A percentile compares a stretch with the other conserved stretches of the same genome.
phyloP scores from a whole-genome alignment of 2,329 filamentous ascomycete genomes.

The Aspergillus fumigatus region DNA sequence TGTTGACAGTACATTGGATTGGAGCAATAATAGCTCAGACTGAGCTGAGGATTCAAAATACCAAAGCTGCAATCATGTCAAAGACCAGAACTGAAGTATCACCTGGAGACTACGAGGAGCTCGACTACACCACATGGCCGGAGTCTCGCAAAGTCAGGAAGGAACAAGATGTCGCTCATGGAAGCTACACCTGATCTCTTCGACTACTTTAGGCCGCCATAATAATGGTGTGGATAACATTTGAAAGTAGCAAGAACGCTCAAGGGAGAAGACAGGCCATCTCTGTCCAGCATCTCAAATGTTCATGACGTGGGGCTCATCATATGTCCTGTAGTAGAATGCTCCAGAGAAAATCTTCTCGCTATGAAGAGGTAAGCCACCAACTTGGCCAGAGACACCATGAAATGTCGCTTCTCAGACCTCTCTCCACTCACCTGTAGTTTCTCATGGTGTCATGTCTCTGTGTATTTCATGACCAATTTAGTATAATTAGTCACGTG shows the following conservation, averaged over 20 bases:
- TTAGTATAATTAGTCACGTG: slow-evolving; percentile 16
- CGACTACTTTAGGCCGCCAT: background rate
- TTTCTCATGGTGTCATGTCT: background rate
- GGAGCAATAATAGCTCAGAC: background rate
- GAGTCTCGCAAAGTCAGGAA: background rate
- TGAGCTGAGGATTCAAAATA: background rate
- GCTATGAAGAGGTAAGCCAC: background rate
- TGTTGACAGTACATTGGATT: slow-evolving; percentile 3
- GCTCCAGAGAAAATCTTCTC: background rate
- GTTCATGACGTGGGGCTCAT: slow-evolving; percentile 37
- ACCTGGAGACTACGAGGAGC: background rate
- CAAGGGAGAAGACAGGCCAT: background rate
- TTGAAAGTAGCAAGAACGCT: background rate
- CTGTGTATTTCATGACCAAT: background rate
- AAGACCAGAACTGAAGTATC: background rate
- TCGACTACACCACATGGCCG: background rate
- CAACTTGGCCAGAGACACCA: background rate
- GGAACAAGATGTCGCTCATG: background rate
- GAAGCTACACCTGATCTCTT: background rate
- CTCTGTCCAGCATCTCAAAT: background rate
- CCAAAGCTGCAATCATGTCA: background rate
- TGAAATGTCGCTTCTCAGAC: background rate
- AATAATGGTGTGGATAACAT: background rate
- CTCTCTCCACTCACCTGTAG: background rate
- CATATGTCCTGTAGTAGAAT: slow-evolving; percentile 26